phyloP scores from a whole-genome alignment of 1,284 basidiomycete species.

The Megacollybia platyphylla region DNA sequence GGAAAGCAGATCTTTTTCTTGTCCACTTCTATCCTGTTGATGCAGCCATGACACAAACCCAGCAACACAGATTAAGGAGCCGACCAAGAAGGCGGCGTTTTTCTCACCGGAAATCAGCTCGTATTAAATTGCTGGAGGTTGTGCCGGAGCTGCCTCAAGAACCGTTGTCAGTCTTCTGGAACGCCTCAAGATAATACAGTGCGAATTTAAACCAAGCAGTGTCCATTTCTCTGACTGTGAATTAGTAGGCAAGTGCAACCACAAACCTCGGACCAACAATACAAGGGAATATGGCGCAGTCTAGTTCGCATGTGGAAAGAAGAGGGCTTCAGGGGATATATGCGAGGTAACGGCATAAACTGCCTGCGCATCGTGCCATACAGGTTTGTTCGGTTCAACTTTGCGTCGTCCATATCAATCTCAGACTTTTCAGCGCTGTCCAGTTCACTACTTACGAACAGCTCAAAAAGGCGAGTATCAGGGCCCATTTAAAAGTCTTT shows the following conservation, averaged over 20 bases:
- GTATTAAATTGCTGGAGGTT: conserved; percentile 61
- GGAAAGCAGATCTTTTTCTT: neutral
- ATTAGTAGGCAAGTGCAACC: conserved; percentile 67
- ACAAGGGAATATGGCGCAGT: conserved; percentile 75
- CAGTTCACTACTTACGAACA: conserved; percentile 91
- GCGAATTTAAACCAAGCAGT: conserved; percentile 15
- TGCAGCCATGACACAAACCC: neutral
- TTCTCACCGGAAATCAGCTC: conserved; percentile 52
- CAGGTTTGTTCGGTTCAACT: conserved; percentile 25
- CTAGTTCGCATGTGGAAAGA: conserved; percentile 84
- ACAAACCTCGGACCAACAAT: conserved; percentile 45
- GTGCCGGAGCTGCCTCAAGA: conserved; percentile 73
- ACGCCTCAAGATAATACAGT: conserved; percentile 93
- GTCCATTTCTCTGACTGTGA: conserved; percentile 2
- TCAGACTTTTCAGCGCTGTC: conserved; percentile 50
- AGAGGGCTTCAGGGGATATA: conserved; percentile 85
- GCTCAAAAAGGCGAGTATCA: conserved; percentile 58
- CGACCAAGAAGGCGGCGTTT: neutral
- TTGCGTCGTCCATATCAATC: conserved; percentile 1
- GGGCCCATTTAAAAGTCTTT: conserved; percentile 3
- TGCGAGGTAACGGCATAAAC: conserved; percentile 90
- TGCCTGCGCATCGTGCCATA: conserved; percentile 82
- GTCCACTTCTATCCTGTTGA: neutral
- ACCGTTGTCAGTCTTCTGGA: conserved; percentile 91
- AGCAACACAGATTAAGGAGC: neutral